phyloP scores from a whole-genome alignment of 1,139 yeast genomes.

The Yamadazyma atmosphaerica region DNA sequence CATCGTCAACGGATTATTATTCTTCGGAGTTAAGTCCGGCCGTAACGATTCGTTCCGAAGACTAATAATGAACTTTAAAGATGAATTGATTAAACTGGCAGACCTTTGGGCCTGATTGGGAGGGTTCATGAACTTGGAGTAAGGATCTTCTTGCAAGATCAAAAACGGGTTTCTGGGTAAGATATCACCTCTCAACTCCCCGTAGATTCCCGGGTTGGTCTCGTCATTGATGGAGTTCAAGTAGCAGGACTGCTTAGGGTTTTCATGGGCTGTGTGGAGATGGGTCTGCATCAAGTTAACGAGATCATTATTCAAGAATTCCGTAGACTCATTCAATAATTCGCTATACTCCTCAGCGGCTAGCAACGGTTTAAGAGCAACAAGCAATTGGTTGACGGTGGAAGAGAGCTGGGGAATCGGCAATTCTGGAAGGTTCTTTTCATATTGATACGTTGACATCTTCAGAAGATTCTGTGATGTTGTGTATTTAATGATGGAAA shows the following conservation, averaged over 20 bases:
- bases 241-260: constrained; percentile 49
- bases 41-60: constrained; percentile 53
- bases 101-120: constrained; percentile 69
- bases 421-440: constrained; percentile 39
- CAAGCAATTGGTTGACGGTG: constrained; percentile 48
- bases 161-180: constrained; percentile 76
- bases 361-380: constrained; percentile 51
- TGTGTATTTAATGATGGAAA: too few species aligned
- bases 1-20: constrained; percentile 61
- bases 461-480: too few species aligned
- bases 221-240: constrained; percentile 60
- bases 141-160: constrained; percentile 71
- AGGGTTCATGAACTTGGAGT: constrained; percentile 51
- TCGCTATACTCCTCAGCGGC: constrained; percentile 42
- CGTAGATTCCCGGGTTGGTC: constrained; percentile 63
- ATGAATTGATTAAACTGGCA: constrained; percentile 63
- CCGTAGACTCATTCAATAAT: constrained; percentile 40
- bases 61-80: constrained; percentile 63
- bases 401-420: constrained; percentile 53
- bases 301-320: constrained; percentile 41
- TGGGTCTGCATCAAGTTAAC: constrained; percentile 55
- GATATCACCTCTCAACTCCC: constrained; percentile 63
- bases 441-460: constrained; percentile 22
- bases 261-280: constrained; percentile 41
- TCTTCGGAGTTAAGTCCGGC: constrained; percentile 57